Percentiles rank a stretch among this genome's conserved stretches.
These are phyloP conservation scores for Hymenochaete sp. DNA, from an alignment of 1,284 basidiomycete genomes.

Conservation along the genomic window DNA sequence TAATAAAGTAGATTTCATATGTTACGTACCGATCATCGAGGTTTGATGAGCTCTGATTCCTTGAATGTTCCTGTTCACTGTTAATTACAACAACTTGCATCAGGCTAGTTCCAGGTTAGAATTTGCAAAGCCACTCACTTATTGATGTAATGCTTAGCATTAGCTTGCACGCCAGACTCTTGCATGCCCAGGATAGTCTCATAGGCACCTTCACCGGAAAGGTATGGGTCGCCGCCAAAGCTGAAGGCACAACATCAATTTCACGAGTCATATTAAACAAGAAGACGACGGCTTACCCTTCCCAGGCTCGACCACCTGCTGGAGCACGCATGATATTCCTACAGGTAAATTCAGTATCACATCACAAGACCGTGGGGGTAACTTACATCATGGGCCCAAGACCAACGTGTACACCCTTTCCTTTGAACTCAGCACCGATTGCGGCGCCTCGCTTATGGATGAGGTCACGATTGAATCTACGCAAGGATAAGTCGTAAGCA, in stretches of 20 bases:
- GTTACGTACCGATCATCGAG: constrained; percentile 43
- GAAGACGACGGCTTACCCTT: constrained; percentile 9
- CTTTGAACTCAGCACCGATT: constrained; percentile 40
- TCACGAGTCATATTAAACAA: background rate
- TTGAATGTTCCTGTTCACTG: constrained; percentile 35
- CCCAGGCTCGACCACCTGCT: constrained; percentile 13
- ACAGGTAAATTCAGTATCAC: background rate
- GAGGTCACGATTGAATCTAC: constrained; percentile 51
- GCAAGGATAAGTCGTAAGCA: background rate
- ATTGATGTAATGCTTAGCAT: constrained; percentile 59
- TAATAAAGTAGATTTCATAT: background rate
- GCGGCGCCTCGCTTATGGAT: constrained; percentile 34
- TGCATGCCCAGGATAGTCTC: constrained; percentile 57
- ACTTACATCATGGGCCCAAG: constrained; percentile 28
- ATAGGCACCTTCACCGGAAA: constrained; percentile 55
- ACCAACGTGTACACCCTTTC: constrained; percentile 42
- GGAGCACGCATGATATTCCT: constrained; percentile 17
- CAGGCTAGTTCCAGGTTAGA: background rate
- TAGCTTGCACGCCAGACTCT: constrained; percentile 51
- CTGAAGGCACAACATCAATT: constrained; percentile 3
- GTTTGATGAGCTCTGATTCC: constrained; percentile 35
- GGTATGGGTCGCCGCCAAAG: constrained; percentile 44
- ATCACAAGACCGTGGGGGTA: background rate
- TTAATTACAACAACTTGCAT: background rate
- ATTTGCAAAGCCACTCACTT: constrained; percentile 30